Evolutionary conservation across 2,329 filamentous ascomycete species (phyloP).

Genomic region (Aspergillus clavatus): DNA sequence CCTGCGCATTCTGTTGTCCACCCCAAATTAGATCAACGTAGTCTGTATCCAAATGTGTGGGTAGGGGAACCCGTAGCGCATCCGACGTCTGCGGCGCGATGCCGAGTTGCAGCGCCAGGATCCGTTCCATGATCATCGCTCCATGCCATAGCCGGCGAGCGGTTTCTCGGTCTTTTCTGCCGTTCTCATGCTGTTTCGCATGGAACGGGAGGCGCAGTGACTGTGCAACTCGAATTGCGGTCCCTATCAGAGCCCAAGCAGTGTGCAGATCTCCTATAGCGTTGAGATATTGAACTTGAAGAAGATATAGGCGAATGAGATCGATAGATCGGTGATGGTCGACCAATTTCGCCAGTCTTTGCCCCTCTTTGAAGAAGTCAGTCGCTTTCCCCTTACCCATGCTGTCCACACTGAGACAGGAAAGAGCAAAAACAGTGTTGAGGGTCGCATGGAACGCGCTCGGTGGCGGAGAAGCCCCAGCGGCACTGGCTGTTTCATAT

Average conservation of each 20-base stretch:
- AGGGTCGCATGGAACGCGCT: slow-evolving; percentile 16
- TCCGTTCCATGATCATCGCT: slow-evolving; percentile 20
- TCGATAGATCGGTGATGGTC: slow-evolving; percentile 8
- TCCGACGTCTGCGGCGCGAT: slow-evolving; percentile 14
- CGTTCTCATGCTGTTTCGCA: slow-evolving; percentile 11
- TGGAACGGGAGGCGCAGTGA: slow-evolving; percentile 16
- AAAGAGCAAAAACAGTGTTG: slow-evolving; percentile 18
- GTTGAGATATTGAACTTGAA: slow-evolving; percentile 22
- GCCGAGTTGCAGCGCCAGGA: slow-evolving; percentile 20
- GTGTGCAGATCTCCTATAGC: slow-evolving; percentile 14
- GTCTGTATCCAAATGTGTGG: slow-evolving; percentile 20
- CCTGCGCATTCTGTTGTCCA: not conserved
- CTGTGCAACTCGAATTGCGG: slow-evolving; percentile 18
- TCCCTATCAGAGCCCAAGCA: slow-evolving; percentile 21
- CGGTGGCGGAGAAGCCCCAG: slow-evolving; percentile 4
- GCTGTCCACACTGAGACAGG: slow-evolving; percentile 9
- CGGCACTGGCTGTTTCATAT: slow-evolving; percentile 9
- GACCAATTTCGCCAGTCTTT: slow-evolving; percentile 13
- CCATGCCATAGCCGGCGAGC: slow-evolving; percentile 24
- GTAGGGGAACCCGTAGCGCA: slow-evolving; percentile 17
- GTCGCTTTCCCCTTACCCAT: slow-evolving; percentile 7
- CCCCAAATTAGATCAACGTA: slow-evolving; percentile 22
- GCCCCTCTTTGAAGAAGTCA: slow-evolving; percentile 15
- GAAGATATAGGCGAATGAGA: slow-evolving; percentile 18
- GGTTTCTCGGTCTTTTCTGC: slow-evolving; percentile 17